A percentile compares a stretch with the other conserved stretches of the same genome.
These are phyloP conservation scores for Noccaea caerulescens DNA, from an alignment of 345 rosid genomes.

Conservation along the genomic window DNA sequence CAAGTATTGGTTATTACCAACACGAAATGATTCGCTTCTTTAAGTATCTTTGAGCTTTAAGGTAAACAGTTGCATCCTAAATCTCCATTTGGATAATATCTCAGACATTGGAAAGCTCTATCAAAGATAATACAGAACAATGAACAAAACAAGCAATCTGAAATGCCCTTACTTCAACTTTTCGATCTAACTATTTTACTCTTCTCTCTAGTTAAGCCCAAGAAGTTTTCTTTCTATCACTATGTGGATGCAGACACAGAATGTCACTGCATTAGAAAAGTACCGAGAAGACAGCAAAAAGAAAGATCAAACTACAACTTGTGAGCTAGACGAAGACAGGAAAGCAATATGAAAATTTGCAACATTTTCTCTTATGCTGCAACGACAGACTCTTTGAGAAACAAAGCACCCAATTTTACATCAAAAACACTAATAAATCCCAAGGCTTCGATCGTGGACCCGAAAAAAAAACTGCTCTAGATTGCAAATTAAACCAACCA, in stretches of 20 bases:
- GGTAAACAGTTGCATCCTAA: constrained; percentile 1
- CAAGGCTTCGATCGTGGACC: neutral
- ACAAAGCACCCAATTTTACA: constrained; percentile 5
- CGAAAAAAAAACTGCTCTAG: neutral
- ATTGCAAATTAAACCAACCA: neutral
- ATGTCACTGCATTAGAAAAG: neutral
- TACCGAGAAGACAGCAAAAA: neutral
- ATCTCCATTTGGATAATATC: neutral
- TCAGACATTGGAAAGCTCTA: neutral
- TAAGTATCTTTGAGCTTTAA: neutral
- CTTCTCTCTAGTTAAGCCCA: neutral
- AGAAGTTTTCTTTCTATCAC: neutral
- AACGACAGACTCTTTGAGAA: neutral
- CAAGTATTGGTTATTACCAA: neutral
- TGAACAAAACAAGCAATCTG: neutral
- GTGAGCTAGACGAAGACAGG: neutral
- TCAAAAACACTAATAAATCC: constrained; percentile 4
- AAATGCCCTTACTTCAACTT: neutral
- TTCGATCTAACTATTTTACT: neutral
- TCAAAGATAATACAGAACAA: neutral
- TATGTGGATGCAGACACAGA: constrained; percentile 8
- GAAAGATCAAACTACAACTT: neutral
- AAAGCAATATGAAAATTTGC: neutral
- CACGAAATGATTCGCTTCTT: neutral
- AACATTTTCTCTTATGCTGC: neutral